Evolutionary conservation across 345 rosid genomes (phyloP).

Genomic region (Acer campestre): DNA sequence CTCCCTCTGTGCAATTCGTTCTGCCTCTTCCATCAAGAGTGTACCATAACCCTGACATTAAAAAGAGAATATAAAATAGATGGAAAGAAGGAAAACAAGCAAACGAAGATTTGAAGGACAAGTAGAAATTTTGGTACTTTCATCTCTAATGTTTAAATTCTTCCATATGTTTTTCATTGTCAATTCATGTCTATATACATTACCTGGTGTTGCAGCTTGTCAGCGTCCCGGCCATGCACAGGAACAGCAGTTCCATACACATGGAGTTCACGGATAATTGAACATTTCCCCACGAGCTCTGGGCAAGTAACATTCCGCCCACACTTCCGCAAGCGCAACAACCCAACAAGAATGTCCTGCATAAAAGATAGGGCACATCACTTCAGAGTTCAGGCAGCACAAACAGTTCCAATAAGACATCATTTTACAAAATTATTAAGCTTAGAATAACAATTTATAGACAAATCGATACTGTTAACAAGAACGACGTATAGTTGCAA

Average conservation of each 20-base stretch:
- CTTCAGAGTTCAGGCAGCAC: neutral
- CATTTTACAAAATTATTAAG: neutral
- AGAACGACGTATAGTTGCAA: neutral
- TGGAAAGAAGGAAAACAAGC: neutral
- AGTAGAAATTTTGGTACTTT: neutral
- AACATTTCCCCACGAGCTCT: conserved; percentile 86
- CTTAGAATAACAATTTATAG: neutral
- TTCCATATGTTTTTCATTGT: neutral
- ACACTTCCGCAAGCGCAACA: conserved; percentile 86
- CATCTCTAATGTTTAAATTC: neutral
- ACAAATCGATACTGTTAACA: neutral
- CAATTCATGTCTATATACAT: neutral
- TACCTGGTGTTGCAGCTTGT: conserved; percentile 99
- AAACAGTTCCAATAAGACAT: neutral
- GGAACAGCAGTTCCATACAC: conserved; percentile 99
- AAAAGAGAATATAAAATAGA: neutral
- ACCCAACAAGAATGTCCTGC: conserved; percentile 96
- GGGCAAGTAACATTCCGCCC: conserved; percentile 88
- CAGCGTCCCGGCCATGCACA: conserved; percentile 94
- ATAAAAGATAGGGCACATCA: conserved; percentile 1
- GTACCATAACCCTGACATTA: conserved; percentile 81
- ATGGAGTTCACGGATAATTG: conserved; percentile 97
- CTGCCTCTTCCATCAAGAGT: conserved; percentile 98
- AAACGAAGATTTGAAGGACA: neutral
- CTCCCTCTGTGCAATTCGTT: conserved; percentile 74